Percentiles rank a stretch among this genome's conserved stretches.
Evolutionary conservation across 1,284 basidiomycete species (phyloP).

Genomic region (Ganoderma boninense): DNA sequence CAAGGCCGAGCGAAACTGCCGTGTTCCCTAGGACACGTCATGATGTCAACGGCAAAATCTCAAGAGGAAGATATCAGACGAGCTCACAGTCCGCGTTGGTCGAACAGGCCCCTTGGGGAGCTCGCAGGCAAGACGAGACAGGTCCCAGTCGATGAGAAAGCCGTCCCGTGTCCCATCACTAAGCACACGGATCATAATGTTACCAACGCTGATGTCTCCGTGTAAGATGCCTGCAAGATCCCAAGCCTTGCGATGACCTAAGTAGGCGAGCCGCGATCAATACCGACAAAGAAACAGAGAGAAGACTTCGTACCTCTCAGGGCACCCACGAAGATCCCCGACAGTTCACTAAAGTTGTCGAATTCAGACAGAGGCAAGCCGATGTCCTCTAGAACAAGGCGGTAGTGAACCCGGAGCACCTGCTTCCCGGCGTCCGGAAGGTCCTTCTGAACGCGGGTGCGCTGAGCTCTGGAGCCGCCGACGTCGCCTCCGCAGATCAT

Average conservation of each 20-base stretch:
- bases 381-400: slow-evolving; percentile 10
- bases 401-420: slow-evolving; percentile 9
- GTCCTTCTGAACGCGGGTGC: slow-evolving; percentile 9
- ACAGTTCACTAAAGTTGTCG: slow-evolving; percentile 3
- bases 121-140: slow-evolving; percentile 2
- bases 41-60: too few species aligned
- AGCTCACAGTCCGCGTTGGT: slow-evolving; percentile 10
- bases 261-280: background rate
- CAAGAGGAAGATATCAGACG: background rate
- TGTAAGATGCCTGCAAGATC: slow-evolving; percentile 4
- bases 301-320: background rate
- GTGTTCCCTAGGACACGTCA: slow-evolving; percentile 21
- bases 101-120: background rate
- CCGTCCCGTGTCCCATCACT: background rate
- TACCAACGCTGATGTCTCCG: slow-evolving; percentile 21
- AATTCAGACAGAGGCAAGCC: background rate
- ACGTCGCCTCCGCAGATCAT: slow-evolving; percentile 24
- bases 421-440: background rate
- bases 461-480: slow-evolving; percentile 9
- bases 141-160: slow-evolving; percentile 23
- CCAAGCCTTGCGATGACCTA: slow-evolving; percentile 11
- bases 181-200: slow-evolving; percentile 21
- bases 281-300: background rate
- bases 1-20: slow-evolving; percentile 23
- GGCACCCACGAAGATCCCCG: background rate